Evolutionary conservation across 2,329 filamentous ascomycete species (phyloP), one percentile per base, ranked within the genome.

Genomic region (Catunica adiposa): DNA sequence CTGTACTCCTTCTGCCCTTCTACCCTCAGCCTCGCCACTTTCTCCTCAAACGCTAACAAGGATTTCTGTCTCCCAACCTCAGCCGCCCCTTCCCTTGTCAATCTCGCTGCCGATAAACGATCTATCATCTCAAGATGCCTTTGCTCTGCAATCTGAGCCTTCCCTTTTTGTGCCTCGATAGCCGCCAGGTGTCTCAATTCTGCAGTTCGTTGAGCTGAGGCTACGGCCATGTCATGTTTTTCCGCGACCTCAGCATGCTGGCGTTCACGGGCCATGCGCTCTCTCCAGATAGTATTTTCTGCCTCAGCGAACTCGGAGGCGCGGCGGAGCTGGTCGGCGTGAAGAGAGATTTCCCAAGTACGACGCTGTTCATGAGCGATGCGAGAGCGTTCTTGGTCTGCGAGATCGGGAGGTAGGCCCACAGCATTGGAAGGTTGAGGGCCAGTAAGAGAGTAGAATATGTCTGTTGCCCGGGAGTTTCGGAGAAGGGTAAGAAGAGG

Each of bases 391-490:
- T 80, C 77, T 53, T 72, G 69, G 0, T 69, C 64, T 22, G 71
- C 66, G 20, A 80, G 67, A 22, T 76, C 72, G 1, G 70, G 64
- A 0, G 77, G 77, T 11, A 80, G 66, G 2, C 76, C 76, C 20
- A 73, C 61, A 0, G 75, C 74, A 53, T 72, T 76, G 0, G 73
- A 68, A 1, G 77, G 77, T 57, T 80, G 77, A 0, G 74, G 68
- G 0, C 75, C 75, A 2, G 69, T 66, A 60, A 73, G 72, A 47
- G 75, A 73, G 63, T 77, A 80, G 62, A 71, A 80, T 3, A 77
- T 69, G 59, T 80, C 76, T 6, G 65, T 65, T 3, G 71, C 73
- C 11, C 77, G 73, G 60, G 77, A 79, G 51, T 72, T 71, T 5
- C 69, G 70, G 23, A 80, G 69, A 1, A 80, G 66, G 1, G 62